Percentiles rank a stretch among this genome's conserved stretches.
These are phyloP conservation scores for Nigrospora osmanthi DNA, from an alignment of 2,329 filamentous ascomycete genomes.

Conservation along the genomic window DNA sequence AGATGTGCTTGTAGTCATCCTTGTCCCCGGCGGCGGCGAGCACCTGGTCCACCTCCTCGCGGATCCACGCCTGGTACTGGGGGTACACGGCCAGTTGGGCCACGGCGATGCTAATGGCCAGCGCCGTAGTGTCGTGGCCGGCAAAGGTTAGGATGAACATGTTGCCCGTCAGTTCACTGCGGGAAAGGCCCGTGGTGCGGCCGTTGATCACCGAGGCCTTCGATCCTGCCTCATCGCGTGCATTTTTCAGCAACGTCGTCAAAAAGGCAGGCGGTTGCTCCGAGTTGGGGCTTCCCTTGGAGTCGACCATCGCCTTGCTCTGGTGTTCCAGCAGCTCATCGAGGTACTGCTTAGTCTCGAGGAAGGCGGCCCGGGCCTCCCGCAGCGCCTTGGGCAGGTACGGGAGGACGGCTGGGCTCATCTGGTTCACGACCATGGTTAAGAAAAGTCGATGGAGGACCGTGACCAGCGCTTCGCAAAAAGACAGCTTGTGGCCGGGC, in stretches of 20 bases:
- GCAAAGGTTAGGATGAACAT: conserved; percentile 21
- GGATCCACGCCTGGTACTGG: conserved; percentile 9
- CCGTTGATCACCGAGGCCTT: no score
- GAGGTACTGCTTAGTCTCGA: conserved; percentile 11
- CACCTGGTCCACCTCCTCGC: conserved; percentile 6
- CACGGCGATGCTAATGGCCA: conserved; percentile 11
- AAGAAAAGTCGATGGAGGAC: conserved; percentile 18
- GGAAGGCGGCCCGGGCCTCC: not conserved
- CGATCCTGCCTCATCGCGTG: not conserved
- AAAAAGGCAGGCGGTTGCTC: conserved; percentile 2
- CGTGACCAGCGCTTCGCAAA: conserved; percentile 16
- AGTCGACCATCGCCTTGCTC: not conserved
- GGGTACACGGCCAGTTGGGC: conserved; percentile 12
- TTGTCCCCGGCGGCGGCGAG: conserved; percentile 1
- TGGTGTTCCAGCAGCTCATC: conserved; percentile 10
- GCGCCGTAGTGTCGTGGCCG: conserved; percentile 19
- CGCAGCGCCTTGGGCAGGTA: not conserved
- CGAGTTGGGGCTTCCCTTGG: conserved; percentile 8
- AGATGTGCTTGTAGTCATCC: conserved; percentile 11
- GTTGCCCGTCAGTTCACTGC: conserved; percentile 16
- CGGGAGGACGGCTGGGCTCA: not conserved
- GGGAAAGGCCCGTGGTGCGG: conserved; percentile 7
- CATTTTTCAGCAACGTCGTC: not conserved
- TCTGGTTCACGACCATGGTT: conserved; percentile 11
- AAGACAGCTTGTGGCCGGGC: conserved; percentile 7